Conservation (phyloP, 768 basidiomycete genomes). For the Harrya chromipes region DNA sequence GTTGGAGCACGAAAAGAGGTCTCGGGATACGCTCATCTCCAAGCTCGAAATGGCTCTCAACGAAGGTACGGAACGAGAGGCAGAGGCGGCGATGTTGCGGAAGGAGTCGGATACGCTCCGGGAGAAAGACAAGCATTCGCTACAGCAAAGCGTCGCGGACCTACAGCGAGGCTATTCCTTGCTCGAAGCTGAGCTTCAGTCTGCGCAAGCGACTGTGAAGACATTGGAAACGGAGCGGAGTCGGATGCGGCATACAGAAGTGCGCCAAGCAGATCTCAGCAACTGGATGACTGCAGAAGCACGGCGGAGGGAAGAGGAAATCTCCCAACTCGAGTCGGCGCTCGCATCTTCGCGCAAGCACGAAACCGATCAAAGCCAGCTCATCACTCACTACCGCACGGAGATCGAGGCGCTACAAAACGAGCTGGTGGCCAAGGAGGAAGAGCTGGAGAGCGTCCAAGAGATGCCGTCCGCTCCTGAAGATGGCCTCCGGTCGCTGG, state of each 20-base stretch:
- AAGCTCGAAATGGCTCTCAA: conserved; percentile 60
- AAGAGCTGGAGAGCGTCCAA: conserved; percentile 59
- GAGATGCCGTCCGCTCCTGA: conserved; percentile 39
- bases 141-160: conserved; percentile 52
- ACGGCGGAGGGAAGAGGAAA: conserved; percentile 51
- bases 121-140: conserved; percentile 51
- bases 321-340: conserved; percentile 50
- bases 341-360: conserved; percentile 44
- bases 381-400: conserved; percentile 59
- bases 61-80: conserved; percentile 50
- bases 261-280: conserved; percentile 54
- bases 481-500: conserved; percentile 50
- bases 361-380: conserved; percentile 60
- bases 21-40: conserved; percentile 54
- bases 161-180: conserved; percentile 60
- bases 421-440: conserved; percentile 59
- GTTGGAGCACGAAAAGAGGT: conserved; percentile 51
- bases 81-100: conserved; percentile 42
- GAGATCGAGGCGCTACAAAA: conserved; percentile 70
- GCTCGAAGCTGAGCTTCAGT: conserved; percentile 60
- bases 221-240: conserved; percentile 66
- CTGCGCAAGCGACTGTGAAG: conserved; percentile 49
- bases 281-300: conserved; percentile 47
- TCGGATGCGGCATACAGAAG: conserved; percentile 52
- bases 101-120: conserved; percentile 43